Evolutionary conservation across 2,329 filamentous ascomycete genomes (phyloP).

Genomic region (Myriosclerotinia curreyana): DNA sequence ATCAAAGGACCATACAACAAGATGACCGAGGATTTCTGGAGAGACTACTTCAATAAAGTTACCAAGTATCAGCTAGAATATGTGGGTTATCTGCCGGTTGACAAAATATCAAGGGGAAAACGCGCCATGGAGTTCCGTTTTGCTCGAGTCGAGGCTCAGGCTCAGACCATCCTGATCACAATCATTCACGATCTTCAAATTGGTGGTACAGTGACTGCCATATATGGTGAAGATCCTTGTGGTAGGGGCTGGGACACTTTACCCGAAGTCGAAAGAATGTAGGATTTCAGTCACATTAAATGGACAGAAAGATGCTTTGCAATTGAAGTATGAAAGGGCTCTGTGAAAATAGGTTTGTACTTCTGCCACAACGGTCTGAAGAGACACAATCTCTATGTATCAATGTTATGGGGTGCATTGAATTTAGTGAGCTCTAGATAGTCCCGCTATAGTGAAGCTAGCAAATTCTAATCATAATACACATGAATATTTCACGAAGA

Average conservation of each 20-base stretch:
- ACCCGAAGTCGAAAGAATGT: no score
- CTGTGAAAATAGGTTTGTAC: no score
- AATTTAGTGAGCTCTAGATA: neutral
- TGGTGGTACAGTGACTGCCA: neutral
- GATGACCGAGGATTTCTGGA: neutral
- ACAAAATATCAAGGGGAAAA: neutral
- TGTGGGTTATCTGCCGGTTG: neutral
- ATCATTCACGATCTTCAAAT: conserved; percentile 4
- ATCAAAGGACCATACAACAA: neutral
- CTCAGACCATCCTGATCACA: conserved; percentile 5
- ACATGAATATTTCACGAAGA: neutral
- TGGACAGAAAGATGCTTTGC: neutral
- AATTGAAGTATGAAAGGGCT: fast-evolving
- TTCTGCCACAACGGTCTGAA: neutral
- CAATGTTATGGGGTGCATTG: neutral
- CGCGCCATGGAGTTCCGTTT: conserved; percentile 23
- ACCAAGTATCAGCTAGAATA: neutral
- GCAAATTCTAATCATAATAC: neutral
- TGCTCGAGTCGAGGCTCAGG: conserved; percentile 24
- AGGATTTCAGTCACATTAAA: neutral
- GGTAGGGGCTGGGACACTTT: neutral
- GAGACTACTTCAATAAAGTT: neutral
- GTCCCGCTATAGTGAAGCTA: neutral
- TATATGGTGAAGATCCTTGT: conserved; percentile 18
- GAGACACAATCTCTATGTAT: neutral